These are phyloP conservation scores for Porosira glacialis DNA, from an alignment of 352 stramenopile species.

Conservation along the genomic window DNA sequence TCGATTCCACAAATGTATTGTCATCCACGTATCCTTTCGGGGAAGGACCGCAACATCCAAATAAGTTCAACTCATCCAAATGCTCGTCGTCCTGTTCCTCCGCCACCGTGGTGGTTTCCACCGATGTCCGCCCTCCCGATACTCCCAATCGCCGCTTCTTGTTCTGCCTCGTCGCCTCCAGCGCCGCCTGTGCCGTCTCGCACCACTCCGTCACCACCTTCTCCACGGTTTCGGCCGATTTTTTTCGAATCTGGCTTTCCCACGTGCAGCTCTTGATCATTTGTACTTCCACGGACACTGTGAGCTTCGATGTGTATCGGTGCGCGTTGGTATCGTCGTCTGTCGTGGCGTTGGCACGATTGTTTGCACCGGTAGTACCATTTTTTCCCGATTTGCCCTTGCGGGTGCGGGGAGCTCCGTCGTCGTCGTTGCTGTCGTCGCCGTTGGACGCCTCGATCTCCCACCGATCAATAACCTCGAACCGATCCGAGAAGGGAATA, in stretches of 20 bases:
- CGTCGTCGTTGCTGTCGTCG: constrained; percentile 9
- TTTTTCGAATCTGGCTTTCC: constrained; percentile 61
- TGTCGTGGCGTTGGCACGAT: background rate
- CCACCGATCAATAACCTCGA: constrained; percentile 72
- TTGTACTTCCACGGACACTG: constrained; percentile 47
- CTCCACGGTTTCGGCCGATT: constrained; percentile 51
- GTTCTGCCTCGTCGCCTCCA: constrained; percentile 53
- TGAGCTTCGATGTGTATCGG: constrained; percentile 32
- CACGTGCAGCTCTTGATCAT: constrained; percentile 63
- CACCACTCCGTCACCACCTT: constrained; percentile 64
- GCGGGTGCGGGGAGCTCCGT: too few species aligned
- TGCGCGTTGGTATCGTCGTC: background rate
- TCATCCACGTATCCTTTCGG: too few species aligned
- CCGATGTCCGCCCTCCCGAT: background rate
- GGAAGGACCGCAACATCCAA: too few species aligned
- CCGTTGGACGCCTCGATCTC: constrained; percentile 40
- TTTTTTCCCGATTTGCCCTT: constrained; percentile 7
- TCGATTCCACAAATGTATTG: background rate
- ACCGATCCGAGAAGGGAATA: constrained; percentile 71
- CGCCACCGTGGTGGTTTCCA: too few species aligned
- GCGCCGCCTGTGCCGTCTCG: constrained; percentile 52
- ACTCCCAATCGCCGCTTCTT: constrained; percentile 40
- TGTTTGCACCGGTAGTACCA: background rate
- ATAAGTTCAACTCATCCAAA: too few species aligned
- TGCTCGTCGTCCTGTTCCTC: too few species aligned